These are phyloP conservation scores for Colletotrichum sp. DNA, from an alignment of 2,329 filamentous ascomycete genomes.

Conservation along the genomic window DNA sequence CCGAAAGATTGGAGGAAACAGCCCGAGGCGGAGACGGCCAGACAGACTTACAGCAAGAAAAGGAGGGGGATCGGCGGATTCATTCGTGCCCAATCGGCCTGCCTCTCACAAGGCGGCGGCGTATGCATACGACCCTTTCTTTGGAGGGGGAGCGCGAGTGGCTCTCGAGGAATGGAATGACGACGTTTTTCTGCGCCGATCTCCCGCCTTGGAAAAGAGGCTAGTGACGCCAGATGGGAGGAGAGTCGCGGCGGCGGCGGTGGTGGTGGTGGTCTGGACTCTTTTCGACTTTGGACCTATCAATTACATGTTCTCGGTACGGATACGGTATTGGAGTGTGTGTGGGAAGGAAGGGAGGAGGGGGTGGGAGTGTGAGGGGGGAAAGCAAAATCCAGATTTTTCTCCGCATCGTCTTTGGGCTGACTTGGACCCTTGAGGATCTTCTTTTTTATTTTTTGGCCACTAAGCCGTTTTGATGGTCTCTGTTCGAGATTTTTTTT, in stretches of 20 bases:
- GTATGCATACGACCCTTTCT: neutral
- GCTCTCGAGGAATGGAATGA: neutral
- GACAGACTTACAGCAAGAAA: no score
- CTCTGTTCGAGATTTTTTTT: neutral
- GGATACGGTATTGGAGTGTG: neutral
- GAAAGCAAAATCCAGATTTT: neutral
- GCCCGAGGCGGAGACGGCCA: neutral
- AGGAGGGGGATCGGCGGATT: neutral
- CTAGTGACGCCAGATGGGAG: slow-evolving; percentile 11
- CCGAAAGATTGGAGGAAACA: neutral
- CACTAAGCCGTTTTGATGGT: neutral
- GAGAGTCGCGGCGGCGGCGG: neutral
- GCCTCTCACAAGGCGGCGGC: neutral
- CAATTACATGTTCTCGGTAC: neutral
- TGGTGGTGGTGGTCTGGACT: neutral
- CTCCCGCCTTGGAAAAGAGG: slow-evolving; percentile 8
- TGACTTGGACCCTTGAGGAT: neutral
- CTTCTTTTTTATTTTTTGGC: neutral
- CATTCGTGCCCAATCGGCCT: slow-evolving; percentile 15
- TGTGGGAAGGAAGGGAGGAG: neutral
- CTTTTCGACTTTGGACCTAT: neutral
- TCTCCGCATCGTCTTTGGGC: neutral
- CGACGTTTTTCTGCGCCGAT: slow-evolving; percentile 15
- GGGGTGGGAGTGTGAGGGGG: neutral
- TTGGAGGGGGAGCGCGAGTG: neutral